These are phyloP conservation scores for Trametes versicolor DNA, from an alignment of 1,284 basidiomycete species.

Conservation along the genomic window DNA sequence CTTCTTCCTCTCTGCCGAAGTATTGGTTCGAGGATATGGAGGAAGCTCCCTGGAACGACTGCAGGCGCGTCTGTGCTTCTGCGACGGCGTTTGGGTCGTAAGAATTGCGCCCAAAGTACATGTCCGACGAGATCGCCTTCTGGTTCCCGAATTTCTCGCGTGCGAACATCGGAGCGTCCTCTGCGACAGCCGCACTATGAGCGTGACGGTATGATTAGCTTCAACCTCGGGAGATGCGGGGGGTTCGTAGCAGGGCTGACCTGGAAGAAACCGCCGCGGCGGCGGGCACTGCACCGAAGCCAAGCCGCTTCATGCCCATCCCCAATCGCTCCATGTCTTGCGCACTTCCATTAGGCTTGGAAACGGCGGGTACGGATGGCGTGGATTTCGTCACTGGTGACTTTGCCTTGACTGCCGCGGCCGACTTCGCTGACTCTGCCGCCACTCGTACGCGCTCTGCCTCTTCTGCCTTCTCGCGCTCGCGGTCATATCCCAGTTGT, in stretches of 20 bases:
- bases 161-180: constrained; percentile 82
- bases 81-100: constrained; percentile 82
- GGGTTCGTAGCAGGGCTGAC: constrained; percentile 47
- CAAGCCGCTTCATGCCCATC: constrained; percentile 87
- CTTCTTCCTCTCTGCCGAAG: constrained; percentile 94
- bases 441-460: constrained; percentile 70
- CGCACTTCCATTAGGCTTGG: constrained; percentile 46
- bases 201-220: background rate
- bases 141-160: constrained; percentile 92
- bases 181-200: constrained; percentile 47
- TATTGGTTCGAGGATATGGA: constrained; percentile 96
- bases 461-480: constrained; percentile 76
- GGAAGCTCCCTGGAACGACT: constrained; percentile 91
- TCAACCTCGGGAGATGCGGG: constrained; percentile 36
- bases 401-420: constrained; percentile 42
- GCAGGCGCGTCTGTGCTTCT: constrained; percentile 87
- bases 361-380: constrained; percentile 36
- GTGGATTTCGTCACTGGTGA: constrained; percentile 42
- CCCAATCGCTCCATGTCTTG: constrained; percentile 72
- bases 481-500: constrained; percentile 89
- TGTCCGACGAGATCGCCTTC: constrained; percentile 97
- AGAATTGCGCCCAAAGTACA: constrained; percentile 93
- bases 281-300: constrained; percentile 85
- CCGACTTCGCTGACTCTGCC: constrained; percentile 52
- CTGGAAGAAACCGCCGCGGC: constrained; percentile 59